These are phyloP conservation scores for Flaveria ramosissima DNA, from an alignment of 129 eudicot species.

Conservation along the genomic window DNA sequence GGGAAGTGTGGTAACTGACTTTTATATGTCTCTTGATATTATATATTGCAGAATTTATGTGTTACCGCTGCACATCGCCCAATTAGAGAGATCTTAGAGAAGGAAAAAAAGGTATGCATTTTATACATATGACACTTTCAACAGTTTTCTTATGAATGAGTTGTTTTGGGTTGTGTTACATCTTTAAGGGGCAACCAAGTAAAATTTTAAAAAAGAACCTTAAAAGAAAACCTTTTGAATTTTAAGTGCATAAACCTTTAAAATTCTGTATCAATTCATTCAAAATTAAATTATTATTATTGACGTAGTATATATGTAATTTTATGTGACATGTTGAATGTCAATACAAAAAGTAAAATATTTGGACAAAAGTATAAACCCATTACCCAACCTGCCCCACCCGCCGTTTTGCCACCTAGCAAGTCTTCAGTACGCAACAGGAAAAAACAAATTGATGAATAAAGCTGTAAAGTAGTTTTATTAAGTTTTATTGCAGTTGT, in stretches of 20 bases:
- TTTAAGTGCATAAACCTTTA: not conserved
- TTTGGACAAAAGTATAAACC: not conserved
- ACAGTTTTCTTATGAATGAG: not conserved
- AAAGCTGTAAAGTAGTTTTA: not conserved
- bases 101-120: slow-evolving; percentile 70
- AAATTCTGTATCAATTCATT: not conserved
- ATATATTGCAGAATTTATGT: slow-evolving; percentile 74
- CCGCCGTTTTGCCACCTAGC: not conserved
- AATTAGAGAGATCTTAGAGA: slow-evolving; percentile 75
- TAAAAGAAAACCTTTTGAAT: not conserved
- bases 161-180: not conserved
- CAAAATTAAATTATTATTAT: not conserved
- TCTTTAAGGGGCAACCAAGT: not conserved
- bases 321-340: not conserved
- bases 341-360: not conserved
- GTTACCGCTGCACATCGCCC: slow-evolving; percentile 96
- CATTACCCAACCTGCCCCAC: not conserved
- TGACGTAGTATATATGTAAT: not conserved
- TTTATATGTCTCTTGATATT: not conserved
- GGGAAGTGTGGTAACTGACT: not conserved
- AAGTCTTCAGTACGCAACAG: not conserved
- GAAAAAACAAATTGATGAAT: not conserved
- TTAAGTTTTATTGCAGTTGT: slow-evolving; percentile 12
- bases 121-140: not conserved
- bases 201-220: not conserved